phyloP scores from a whole-genome alignment of 176 grass and related monocot species.

The Canna indica region DNA sequence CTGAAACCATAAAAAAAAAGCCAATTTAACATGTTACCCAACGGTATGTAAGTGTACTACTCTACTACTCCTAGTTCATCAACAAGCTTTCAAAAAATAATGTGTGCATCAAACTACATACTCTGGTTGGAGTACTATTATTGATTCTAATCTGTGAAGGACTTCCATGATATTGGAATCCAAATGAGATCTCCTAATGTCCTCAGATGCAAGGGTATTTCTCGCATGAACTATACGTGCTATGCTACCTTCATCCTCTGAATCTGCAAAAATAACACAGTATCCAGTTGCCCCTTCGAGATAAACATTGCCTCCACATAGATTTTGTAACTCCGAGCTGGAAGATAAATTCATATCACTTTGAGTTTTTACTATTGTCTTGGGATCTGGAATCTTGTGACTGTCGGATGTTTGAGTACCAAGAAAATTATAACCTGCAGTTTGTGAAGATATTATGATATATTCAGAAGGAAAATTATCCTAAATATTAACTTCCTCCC shows the following conservation, averaged over 20 bases:
- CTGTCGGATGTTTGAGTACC: neutral
- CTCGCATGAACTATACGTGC: slow-evolving; percentile 10
- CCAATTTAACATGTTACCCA: neutral
- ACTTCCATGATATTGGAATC: neutral
- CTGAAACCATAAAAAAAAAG: neutral
- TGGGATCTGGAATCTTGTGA: neutral
- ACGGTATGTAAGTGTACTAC: neutral
- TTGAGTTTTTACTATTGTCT: neutral
- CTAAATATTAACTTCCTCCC: neutral
- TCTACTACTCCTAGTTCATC: no score
- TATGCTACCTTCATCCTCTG: slow-evolving; percentile 7
- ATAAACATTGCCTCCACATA: neutral
- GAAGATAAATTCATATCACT: neutral
- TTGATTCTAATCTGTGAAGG: neutral
- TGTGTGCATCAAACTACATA: neutral
- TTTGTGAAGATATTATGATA: neutral
- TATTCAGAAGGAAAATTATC: neutral
- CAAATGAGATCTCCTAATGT: neutral
- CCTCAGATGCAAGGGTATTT: neutral
- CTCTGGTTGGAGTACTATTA: slow-evolving; percentile 1
- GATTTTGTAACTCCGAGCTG: neutral
- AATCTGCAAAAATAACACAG: slow-evolving; percentile 1
- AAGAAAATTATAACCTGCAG: neutral
- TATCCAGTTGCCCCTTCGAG: neutral
- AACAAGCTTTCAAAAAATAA: neutral